Base-by-base conservation (phyloP, 768 basidiomycete genomes). In the Hysterangium stoloniferum region DNA sequence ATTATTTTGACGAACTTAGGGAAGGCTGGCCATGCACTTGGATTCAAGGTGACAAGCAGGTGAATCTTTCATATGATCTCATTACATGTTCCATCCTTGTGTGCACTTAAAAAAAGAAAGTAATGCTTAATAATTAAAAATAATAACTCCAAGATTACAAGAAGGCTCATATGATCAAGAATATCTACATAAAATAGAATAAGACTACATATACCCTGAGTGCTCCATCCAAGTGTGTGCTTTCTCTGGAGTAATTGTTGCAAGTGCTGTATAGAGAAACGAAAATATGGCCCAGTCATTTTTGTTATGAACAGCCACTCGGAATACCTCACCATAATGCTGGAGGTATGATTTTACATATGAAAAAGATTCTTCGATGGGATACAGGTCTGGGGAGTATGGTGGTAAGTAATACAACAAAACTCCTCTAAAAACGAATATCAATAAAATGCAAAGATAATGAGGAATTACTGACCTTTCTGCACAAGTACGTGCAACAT, bases 321-420 rank as follows among this genome's bases (percentile, higher is more conserved):
- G 35, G 17, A 47, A 47, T 37, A 17, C 29, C 17, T 11, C 45
- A 33, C 45, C 45, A 35, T 35, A 6, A 32, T 20, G 44, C 28
- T 45, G 45, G 4, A 64, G 45, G 13, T 37, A 59, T 17, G 61
- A 42, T 42, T 66, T 66, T 27, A 66, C 45, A n/a, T 52, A 22
- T 19, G 58, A 64, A 25, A 61, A 66, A 1, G 62, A 62, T 28
- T 62, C 56, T 45, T 67, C 61, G 35, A 69, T 67, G 0, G 60
- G 67, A 33, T 68, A 64, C 25, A 55, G 57, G 37, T 68, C 58
- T 0, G 66, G 62, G 0, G 66, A 68, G 34, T 68, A 68, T 15
- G 63, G 65, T 0, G 61, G 63, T 0, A 68, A 48, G 38, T 53
- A 66, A 19, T 64, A 45, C 3, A 45, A 28, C 17, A 5, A 28